Conservation (phyloP, 306 rosid species). For the Medicago lupulina region DNA sequence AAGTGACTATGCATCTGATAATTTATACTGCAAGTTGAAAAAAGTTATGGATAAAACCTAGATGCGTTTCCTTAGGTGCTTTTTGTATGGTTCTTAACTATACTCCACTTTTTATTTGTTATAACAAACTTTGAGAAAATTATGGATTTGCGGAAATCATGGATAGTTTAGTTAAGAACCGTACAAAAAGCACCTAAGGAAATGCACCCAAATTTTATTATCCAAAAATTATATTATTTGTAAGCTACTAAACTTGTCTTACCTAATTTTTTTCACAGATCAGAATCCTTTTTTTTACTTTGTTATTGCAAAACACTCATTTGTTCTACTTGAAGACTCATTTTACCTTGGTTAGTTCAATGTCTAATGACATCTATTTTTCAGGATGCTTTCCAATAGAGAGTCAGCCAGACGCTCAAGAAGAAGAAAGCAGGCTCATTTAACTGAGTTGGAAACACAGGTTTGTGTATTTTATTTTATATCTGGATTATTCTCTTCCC, state of each 20-base stretch:
- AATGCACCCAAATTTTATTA: too few species aligned
- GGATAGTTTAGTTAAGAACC: too few species aligned
- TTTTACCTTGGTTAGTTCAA: slow-evolving; percentile 30
- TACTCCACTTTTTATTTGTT: too few species aligned
- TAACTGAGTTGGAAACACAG: slow-evolving; percentile 90
- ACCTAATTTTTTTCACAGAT: slow-evolving; percentile 4
- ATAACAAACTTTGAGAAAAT: too few species aligned
- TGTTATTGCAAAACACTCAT: slow-evolving; percentile 12
- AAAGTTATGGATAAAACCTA: background rate
- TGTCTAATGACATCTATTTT: slow-evolving; percentile 38
- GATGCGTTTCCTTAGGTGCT: too few species aligned
- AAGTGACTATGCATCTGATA: slow-evolving; percentile 23
- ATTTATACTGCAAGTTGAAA: slow-evolving; percentile 5
- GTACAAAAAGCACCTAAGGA: too few species aligned
- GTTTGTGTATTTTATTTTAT: slow-evolving; percentile 41
- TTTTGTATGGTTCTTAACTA: too few species aligned
- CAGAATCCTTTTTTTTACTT: background rate
- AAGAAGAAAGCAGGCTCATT: slow-evolving; percentile 97
- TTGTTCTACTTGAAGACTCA: slow-evolving; percentile 3
- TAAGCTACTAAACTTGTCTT: background rate
- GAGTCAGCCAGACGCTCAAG: slow-evolving; percentile 99
- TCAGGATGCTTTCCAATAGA: slow-evolving; percentile 98
- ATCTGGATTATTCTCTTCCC: background rate
- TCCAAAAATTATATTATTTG: background rate
- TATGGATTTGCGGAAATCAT: too few species aligned